Base-by-base conservation (phyloP, 805 yeast species). In the Dipodascopsis uninucleata region DNA sequence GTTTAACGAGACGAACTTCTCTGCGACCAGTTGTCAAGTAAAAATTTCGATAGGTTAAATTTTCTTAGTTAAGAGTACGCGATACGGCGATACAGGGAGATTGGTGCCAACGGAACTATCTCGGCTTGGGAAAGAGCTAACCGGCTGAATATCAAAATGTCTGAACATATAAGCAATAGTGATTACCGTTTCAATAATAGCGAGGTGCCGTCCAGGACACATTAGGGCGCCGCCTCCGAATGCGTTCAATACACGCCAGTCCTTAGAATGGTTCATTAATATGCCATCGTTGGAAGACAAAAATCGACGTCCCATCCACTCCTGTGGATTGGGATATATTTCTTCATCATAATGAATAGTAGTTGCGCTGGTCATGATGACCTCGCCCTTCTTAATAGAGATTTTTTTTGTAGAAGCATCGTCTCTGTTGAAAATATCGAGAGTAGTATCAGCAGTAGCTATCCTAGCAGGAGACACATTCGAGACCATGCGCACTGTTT, bases 141-240 rank as follows among this genome's bases (percentile, higher is more conserved):
- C n/a, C n/a, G 44, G 43, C 23, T 31, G 39, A 6, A 48, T 25
- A 14, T 51, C 53, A 25, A 40, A 51, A 25, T 31, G 36, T 46
- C 50, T 48, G 4, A 51, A 29, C 31, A 48, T 25, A 18, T 48
- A 48, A 12, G 41, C 47, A 9, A 40, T 20, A 37, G 41, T 49
- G 1, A 44, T 32, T 14, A 51, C 28, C 2, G 53, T 45, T 31
- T 51, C 55, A 10, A 31, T 39, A 3, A 28, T 44, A 23, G 55
- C 50, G 5, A 48, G 31, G 14, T 23, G 16, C 10, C 49, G 41
- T 2, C 53, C 55, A 10, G 52, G 53, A 28, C 55, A 50, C 14
- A 39, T 36, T 20, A 43, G 44, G 3, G 36, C 32, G 5, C 55
- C 55, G 14, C 53, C 53, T 6, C 55, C 55, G 47, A 46, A 50